Percentiles rank a stretch among this genome's conserved stretches.
Evolutionary conservation across 1,284 basidiomycete species (phyloP).

Genomic region (Pyrrhoderma lamaoense): DNA sequence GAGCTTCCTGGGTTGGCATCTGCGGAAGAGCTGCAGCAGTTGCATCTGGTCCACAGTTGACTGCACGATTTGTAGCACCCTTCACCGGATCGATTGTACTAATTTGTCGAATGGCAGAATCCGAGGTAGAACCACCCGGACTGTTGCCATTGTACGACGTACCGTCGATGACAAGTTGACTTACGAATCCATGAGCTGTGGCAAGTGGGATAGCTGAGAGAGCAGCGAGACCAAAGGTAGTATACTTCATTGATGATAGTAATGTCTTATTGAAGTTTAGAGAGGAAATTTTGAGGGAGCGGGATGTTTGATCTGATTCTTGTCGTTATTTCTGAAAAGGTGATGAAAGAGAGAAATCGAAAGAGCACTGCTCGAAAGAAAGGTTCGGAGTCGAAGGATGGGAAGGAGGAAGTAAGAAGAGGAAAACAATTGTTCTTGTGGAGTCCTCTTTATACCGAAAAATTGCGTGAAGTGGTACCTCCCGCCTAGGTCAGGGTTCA

Average conservation of each 20-base stretch:
- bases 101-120: conserved; percentile 57
- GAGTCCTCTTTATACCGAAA: not conserved
- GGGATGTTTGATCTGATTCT: not conserved
- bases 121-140: conserved; percentile 31
- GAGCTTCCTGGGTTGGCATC: conserved; percentile 57
- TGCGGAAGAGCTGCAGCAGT: conserved; percentile 42
- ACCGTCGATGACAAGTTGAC: conserved; percentile 46
- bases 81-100: conserved; percentile 52
- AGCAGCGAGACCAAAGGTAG: conserved; percentile 5
- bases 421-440: not conserved
- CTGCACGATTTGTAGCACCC: conserved; percentile 45
- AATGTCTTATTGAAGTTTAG: not conserved
- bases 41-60: conserved; percentile 61
- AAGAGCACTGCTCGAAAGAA: conserved; percentile 3
- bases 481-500: too few relatives aligned
- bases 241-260: not conserved
- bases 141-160: conserved; percentile 46
- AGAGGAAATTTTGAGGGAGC: conserved; percentile 1
- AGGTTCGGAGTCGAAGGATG: not conserved
- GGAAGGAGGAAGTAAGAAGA: not conserved
- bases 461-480: too few relatives aligned
- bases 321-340: not conserved
- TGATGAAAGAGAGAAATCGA: conserved; percentile 1
- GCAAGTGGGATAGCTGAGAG: conserved; percentile 27
- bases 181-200: conserved; percentile 52